These are phyloP conservation scores for Fonsecaea erecta DNA, from an alignment of 2,329 filamentous ascomycete species.

Conservation along the genomic window DNA sequence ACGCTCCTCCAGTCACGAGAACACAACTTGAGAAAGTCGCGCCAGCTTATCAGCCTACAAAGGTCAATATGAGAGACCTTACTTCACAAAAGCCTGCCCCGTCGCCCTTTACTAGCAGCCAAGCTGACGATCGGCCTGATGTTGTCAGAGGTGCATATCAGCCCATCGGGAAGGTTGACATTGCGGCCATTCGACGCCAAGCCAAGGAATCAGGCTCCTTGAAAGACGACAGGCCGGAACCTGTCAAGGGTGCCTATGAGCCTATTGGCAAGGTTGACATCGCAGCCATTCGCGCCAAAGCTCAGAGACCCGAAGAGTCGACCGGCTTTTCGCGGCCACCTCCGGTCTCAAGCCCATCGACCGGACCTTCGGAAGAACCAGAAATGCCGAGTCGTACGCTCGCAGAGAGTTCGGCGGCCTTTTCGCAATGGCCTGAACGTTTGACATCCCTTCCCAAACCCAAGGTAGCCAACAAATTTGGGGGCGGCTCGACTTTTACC, in stretches of 20 bases:
- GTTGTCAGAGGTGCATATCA: constrained; percentile 87
- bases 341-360: constrained; percentile 50
- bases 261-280: constrained; percentile 97
- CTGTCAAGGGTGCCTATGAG: constrained; percentile 91
- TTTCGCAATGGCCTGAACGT: constrained; percentile 72
- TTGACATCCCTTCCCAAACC: constrained; percentile 90
- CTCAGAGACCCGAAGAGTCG: constrained; percentile 64
- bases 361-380: constrained; percentile 51
- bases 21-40: constrained; percentile 89
- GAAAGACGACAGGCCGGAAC: constrained; percentile 77
- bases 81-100: constrained; percentile 70
- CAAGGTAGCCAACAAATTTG: constrained; percentile 90
- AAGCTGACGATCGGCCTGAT: constrained; percentile 58
- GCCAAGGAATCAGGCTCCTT: constrained; percentile 62
- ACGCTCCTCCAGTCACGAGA: constrained; percentile 88
- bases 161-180: constrained; percentile 96
- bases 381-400: constrained; percentile 65
- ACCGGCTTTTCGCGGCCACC: constrained; percentile 39
- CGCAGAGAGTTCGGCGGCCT: constrained; percentile 76
- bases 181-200: constrained; percentile 81
- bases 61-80: constrained; percentile 88
- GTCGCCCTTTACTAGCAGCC: constrained; percentile 61
- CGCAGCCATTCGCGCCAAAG: constrained; percentile 83
- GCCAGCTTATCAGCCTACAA: constrained; percentile 91
- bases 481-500: constrained; percentile 70